Conservation (phyloP, 192 early-diverging fungal genomes). For the Mycoemilia scoparia region DNA sequence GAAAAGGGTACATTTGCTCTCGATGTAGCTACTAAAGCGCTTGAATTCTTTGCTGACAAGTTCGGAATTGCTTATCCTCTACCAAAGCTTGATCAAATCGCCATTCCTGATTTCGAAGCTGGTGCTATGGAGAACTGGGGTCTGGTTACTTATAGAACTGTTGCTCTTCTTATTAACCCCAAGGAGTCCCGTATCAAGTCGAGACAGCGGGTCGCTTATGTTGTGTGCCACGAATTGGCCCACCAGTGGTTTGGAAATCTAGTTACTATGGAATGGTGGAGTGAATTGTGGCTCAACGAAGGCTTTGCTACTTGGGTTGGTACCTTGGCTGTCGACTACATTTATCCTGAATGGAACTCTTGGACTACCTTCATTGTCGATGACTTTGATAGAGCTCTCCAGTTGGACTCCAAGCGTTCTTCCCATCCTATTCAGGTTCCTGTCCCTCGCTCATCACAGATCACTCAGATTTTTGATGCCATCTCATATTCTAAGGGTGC, state of each 20-base stretch:
- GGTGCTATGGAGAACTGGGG: conserved; percentile 89
- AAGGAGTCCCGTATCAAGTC: conserved; percentile 34
- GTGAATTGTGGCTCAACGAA: conserved; percentile 73
- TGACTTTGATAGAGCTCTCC: conserved; percentile 42
- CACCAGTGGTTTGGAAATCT: conserved; percentile 80
- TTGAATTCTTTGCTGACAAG: conserved; percentile 51
- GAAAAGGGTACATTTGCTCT: conserved; percentile 52
- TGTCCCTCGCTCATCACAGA: conserved; percentile 47
- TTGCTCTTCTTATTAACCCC: conserved; percentile 35
- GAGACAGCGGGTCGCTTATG: conserved; percentile 40
- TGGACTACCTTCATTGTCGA: conserved; percentile 53
- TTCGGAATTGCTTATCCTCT: conserved; percentile 57
- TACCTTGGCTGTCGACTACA: conserved; percentile 40
- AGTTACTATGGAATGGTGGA: conserved; percentile 57
- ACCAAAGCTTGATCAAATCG: conserved; percentile 53
- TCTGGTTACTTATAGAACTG: conserved; percentile 53
- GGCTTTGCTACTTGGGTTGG: conserved; percentile 76
- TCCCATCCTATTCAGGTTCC: conserved; percentile 71
- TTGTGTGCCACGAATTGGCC: conserved; percentile 62
- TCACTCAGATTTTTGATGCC: conserved; percentile 73
- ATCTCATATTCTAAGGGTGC: conserved; percentile 73
- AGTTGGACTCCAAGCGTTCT: conserved; percentile 54
- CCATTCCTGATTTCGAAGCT: conserved; percentile 62
- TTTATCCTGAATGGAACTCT: conserved; percentile 63
- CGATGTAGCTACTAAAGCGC: conserved; percentile 38